Evolutionary conservation across 768 basidiomycete genomes (phyloP).

Genomic region (Agrocybe chaxingu): DNA sequence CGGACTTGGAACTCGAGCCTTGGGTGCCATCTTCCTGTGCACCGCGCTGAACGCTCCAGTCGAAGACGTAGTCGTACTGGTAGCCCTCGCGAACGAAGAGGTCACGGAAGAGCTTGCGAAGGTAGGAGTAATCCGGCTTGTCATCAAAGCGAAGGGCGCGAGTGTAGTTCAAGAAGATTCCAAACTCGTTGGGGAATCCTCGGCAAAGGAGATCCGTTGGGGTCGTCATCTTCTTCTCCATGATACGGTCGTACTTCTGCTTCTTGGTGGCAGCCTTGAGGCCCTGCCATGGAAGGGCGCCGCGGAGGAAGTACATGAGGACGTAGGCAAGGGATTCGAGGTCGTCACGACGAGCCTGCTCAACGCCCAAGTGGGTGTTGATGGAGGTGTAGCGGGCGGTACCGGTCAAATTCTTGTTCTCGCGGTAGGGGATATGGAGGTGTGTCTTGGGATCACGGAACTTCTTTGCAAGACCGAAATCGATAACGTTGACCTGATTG

Average conservation of each 20-base stretch:
- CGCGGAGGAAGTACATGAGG: constrained; percentile 99
- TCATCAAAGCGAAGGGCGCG: constrained; percentile 99
- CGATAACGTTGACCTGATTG: constrained; percentile 98
- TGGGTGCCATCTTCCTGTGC: constrained; percentile 64
- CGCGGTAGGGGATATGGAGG: constrained; percentile 97
- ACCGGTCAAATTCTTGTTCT: constrained; percentile 99
- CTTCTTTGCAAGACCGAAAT: constrained; percentile 99
- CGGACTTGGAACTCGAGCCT: constrained; percentile 59
- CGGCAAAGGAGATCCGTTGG: constrained; percentile 96
- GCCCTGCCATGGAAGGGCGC: constrained; percentile 97
- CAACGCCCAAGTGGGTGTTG: constrained; percentile 97
- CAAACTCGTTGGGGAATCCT: constrained; percentile 99
- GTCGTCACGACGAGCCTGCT: constrained; percentile 97
- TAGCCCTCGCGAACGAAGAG: constrained; percentile 96
- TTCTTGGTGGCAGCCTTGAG: constrained; percentile 99
- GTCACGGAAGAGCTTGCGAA: constrained; percentile 98
- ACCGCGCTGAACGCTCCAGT: constrained; percentile 90
- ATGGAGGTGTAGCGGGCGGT: constrained; percentile 99
- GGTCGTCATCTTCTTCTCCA: constrained; percentile 99
- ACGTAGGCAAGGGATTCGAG: constrained; percentile 98
- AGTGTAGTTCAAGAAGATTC: constrained; percentile 98
- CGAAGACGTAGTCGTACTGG: constrained; percentile 99
- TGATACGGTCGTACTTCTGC: constrained; percentile 99
- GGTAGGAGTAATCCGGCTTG: constrained; percentile 99
- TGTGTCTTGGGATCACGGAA: constrained; percentile 99